Conservation (phyloP, 768 basidiomycete genomes). For the Trametes maxima region DNA sequence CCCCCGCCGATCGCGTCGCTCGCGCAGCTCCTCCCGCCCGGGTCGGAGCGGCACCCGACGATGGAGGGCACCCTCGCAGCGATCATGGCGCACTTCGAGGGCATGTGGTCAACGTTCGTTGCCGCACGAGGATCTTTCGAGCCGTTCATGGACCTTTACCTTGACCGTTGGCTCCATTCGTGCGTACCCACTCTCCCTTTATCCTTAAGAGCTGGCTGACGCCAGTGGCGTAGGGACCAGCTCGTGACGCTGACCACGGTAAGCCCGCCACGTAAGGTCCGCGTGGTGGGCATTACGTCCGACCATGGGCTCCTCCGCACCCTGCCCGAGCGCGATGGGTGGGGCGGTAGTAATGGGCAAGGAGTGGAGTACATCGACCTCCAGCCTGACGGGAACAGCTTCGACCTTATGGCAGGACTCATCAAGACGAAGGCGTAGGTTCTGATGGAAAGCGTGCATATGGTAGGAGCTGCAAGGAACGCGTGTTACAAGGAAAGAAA, state of each 20-base stretch:
- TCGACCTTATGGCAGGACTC: slow-evolving; percentile 90
- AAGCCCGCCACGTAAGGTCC: slow-evolving; percentile 66
- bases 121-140: slow-evolving; percentile 68
- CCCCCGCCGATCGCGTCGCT: slow-evolving; percentile 82
- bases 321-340: slow-evolving; percentile 53
- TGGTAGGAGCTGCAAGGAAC: not conserved
- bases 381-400: slow-evolving; percentile 97
- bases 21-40: slow-evolving; percentile 58
- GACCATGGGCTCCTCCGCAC: slow-evolving; percentile 90
- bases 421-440: slow-evolving; percentile 56
- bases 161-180: slow-evolving; percentile 89
- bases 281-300: slow-evolving; percentile 82
- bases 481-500: not conserved
- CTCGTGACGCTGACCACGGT: slow-evolving; percentile 80
- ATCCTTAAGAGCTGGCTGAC: slow-evolving; percentile 10
- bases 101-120: slow-evolving; percentile 77
- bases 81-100: slow-evolving; percentile 76
- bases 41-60: slow-evolving; percentile 42
- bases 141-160: slow-evolving; percentile 80
- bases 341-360: slow-evolving; percentile 27
- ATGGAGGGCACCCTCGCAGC: slow-evolving; percentile 77
- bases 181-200: slow-evolving; percentile 44
- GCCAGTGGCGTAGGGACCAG: slow-evolving; percentile 65
- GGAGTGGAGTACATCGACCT: slow-evolving; percentile 73
- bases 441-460: too few relatives aligned